Percentiles rank a stretch among this genome's conserved stretches.
These are phyloP conservation scores for Neodidymelliopsis sp. DNA, from an alignment of 2,329 filamentous ascomycete species.

Conservation along the genomic window DNA sequence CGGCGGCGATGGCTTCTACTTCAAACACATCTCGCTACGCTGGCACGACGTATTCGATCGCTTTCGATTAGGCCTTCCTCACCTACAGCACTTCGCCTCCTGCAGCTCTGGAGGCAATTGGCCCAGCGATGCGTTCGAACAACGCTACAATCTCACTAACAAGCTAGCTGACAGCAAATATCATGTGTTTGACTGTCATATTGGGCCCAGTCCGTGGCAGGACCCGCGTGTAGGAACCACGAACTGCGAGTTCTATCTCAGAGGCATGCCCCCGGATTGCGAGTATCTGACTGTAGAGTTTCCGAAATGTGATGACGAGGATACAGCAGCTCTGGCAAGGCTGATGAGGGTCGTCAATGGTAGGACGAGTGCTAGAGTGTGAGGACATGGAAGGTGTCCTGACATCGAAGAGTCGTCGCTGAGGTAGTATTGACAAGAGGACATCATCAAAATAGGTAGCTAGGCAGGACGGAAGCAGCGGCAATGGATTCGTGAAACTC, in stretches of 20 bases:
- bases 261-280: too few relatives aligned
- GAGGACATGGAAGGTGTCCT: too few relatives aligned
- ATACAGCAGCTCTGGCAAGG: neutral
- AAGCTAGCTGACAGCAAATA: neutral
- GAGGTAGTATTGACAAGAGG: too few relatives aligned
- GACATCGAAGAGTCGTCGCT: too few relatives aligned
- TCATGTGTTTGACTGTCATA: neutral
- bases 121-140: constrained; percentile 11
- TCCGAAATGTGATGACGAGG: neutral
- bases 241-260: too few relatives aligned
- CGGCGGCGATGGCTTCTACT: neutral
- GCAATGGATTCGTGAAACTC: too few relatives aligned
- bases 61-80: constrained; percentile 13
- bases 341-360: neutral
- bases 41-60: constrained; percentile 21
- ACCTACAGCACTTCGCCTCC: constrained; percentile 18
- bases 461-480: too few relatives aligned
- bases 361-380: neutral
- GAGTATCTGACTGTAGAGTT: neutral
- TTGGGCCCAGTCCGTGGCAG: neutral
- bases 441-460: too few relatives aligned
- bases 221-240: too few relatives aligned
- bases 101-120: constrained; percentile 7
- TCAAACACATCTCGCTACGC: constrained; percentile 16
- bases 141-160: constrained; percentile 12